These are phyloP conservation scores for Gilbertella persicaria DNA, from an alignment of 371 early-diverging fungal genomes.

Conservation along the genomic window DNA sequence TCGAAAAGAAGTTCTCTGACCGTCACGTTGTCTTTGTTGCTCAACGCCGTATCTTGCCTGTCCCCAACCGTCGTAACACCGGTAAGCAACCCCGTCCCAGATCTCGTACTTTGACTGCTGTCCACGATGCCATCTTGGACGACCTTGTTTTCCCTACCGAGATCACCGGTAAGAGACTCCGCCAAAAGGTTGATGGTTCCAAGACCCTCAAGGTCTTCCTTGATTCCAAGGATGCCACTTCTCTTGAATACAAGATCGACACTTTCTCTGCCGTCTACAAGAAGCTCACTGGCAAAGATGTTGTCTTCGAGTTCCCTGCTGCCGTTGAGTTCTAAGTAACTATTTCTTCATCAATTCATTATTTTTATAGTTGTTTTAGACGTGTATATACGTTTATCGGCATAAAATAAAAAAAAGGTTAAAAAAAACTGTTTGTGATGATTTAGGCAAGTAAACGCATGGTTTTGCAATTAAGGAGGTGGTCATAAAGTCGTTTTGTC, in stretches of 20 bases:
- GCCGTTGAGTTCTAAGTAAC: slow-evolving; percentile 23
- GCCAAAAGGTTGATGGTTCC: slow-evolving; percentile 92
- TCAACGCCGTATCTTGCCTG: slow-evolving; percentile 92
- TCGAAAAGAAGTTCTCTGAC: slow-evolving; percentile 99
- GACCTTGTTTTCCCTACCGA: slow-evolving; percentile 97
- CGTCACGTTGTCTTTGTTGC: slow-evolving; percentile 94
- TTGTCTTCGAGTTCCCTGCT: slow-evolving; percentile 94
- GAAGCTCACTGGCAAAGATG: slow-evolving; percentile 96
- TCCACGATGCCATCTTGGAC: slow-evolving; percentile 93
- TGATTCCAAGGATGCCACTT: slow-evolving; percentile 95
- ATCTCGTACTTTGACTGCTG: slow-evolving; percentile 92
- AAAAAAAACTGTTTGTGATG: not conserved
- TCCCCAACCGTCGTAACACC: slow-evolving; percentile 85
- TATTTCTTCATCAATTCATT: not conserved
- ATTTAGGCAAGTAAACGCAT: not conserved
- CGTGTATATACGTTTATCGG: not conserved
- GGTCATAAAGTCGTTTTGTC: too few species aligned
- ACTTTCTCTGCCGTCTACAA: slow-evolving; percentile 95
- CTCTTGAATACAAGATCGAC: slow-evolving; percentile 97
- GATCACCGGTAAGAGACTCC: slow-evolving; percentile 96
- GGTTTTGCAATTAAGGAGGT: too few species aligned
- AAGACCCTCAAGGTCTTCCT: slow-evolving; percentile 95
- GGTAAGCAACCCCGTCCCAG: slow-evolving; percentile 91
- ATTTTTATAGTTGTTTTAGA: not conserved
- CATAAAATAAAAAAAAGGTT: not conserved